Conservation (phyloP, 805 yeast genomes). For the Debaryomyces prosopidis region DNA sequence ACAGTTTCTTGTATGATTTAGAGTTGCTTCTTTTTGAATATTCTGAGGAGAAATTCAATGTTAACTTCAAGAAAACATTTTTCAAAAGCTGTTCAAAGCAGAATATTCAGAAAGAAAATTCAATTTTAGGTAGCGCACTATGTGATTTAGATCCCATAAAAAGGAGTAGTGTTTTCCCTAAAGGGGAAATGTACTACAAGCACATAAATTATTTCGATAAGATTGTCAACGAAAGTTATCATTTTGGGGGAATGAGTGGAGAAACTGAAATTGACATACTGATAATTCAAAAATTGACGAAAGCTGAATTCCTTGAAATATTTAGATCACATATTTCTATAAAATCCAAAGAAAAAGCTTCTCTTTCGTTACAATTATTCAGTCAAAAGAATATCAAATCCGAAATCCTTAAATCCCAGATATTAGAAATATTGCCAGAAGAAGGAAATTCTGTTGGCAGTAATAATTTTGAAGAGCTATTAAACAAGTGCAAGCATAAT, state of each 20-base stretch:
- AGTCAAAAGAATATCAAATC: conserved; percentile 7
- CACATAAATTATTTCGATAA: conserved; percentile 55
- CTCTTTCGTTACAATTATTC: conserved; percentile 12
- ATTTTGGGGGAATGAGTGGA: conserved; percentile 34
- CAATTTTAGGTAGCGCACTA: conserved; percentile 21
- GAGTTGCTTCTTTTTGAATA: conserved; percentile 28
- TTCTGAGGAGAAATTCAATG: conserved; percentile 35
- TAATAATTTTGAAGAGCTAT: not conserved
- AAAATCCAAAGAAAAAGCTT: conserved; percentile 11
- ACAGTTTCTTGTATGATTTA: conserved; percentile 47
- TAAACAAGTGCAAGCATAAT: not conserved
- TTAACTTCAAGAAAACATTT: conserved; percentile 37
- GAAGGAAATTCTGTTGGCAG: not conserved
- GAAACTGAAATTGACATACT: conserved; percentile 34
- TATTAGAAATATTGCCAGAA: not conserved
- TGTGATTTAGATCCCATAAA: conserved; percentile 23
- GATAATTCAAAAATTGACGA: conserved; percentile 29
- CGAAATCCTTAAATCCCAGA: not conserved
- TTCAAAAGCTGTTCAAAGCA: conserved; percentile 14
- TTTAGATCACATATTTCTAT: conserved; percentile 13
- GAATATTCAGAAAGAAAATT: conserved; percentile 7
- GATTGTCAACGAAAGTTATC: conserved; percentile 44
- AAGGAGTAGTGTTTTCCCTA: conserved; percentile 25
- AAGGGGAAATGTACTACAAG: conserved; percentile 13
- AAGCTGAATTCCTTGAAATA: conserved; percentile 13